These are phyloP conservation scores for Coemansia javaensis DNA, from an alignment of 192 early-diverging fungal genomes.

Conservation along the genomic window DNA sequence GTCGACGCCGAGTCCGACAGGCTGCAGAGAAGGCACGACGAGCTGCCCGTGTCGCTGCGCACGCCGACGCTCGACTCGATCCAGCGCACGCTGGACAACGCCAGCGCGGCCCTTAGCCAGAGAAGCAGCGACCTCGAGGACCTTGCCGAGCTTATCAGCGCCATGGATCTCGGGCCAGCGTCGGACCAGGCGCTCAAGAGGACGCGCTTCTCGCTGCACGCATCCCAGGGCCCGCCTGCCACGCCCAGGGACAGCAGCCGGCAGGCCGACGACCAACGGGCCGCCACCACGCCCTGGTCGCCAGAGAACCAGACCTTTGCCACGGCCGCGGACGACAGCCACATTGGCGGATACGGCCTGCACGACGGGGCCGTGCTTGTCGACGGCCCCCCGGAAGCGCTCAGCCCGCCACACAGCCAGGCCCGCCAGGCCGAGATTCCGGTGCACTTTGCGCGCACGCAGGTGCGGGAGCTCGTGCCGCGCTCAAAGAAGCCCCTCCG, in stretches of 20 bases:
- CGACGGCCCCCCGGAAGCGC: neutral
- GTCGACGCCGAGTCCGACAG: constrained; percentile 13
- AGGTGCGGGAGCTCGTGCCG: constrained; percentile 38
- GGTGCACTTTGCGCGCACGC: constrained; percentile 25
- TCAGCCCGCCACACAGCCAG: neutral
- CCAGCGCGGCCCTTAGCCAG: constrained; percentile 29
- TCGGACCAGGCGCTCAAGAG: neutral
- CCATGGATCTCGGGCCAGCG: constrained; percentile 6
- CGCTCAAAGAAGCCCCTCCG: constrained; percentile 26
- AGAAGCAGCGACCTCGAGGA: constrained; percentile 48
- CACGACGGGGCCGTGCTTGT: constrained; percentile 22
- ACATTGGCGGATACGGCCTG: constrained; percentile 28
- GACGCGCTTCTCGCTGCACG: constrained; percentile 2
- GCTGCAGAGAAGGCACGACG: constrained; percentile 8
- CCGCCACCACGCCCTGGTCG: constrained; percentile 24
- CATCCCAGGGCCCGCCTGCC: neutral
- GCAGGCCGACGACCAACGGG: too few species aligned
- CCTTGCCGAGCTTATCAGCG: constrained; percentile 21
- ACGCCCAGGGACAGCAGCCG: neutral
- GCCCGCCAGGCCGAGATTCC: neutral
- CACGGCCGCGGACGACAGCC: constrained; percentile 6
- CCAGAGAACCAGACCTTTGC: constrained; percentile 13
- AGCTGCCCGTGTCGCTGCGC: constrained; percentile 14
- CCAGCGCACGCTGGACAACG: constrained; percentile 47
- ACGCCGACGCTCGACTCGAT: constrained; percentile 43